Evolutionary conservation across 805 yeast species (phyloP), one percentile per base, ranked within the genome.

Genomic region (Candida broadrunensis): DNA sequence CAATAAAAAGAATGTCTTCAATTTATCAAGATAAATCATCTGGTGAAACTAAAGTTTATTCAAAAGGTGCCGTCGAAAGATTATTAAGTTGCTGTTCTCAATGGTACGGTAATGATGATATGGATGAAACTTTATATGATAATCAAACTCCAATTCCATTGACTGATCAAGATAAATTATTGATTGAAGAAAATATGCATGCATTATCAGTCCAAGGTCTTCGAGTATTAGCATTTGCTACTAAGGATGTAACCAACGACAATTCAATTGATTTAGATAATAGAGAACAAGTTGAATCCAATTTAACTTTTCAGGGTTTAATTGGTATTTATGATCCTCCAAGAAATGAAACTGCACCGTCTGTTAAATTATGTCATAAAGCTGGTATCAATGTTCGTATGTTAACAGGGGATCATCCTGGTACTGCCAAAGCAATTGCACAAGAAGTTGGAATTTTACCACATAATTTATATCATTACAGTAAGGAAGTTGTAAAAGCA

Each of bases 271-370:
- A 55, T 43, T 29, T 48, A 12, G 43, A 48, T 13, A 39, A 52
- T n/a, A 54, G 75, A 38, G 63, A 59, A 14, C 41, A 43, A 5
- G 72, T 83, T 37, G 91, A 85, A 58, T 46, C 55, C 11, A 67
- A 70, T 11, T 67, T 85, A 37, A 71, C 67, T 3, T 81, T 85
- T 50, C 65, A 80, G 31, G 91, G 91, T 3, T 65, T 85, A 17
- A 79, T 83, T 50, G 91, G 91, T 46, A 83, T 85, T 48, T 84
- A 85, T 55, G 91, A 85, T 58, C 91, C 91, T 15, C 91, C 91
- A 42, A 72, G 91, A 52, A 65, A 68, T 11, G 90, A 85, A 63
- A 78, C 88, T 13, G 76, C 79, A 9, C 76, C 68, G 11, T 76
- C 86, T 5, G 90, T 85, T 17, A 75, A 74, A 50, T 59, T 65